Base-by-base conservation (phyloP, 2,329 filamentous ascomycete species). In the Beauveria rudraprayagi region DNA sequence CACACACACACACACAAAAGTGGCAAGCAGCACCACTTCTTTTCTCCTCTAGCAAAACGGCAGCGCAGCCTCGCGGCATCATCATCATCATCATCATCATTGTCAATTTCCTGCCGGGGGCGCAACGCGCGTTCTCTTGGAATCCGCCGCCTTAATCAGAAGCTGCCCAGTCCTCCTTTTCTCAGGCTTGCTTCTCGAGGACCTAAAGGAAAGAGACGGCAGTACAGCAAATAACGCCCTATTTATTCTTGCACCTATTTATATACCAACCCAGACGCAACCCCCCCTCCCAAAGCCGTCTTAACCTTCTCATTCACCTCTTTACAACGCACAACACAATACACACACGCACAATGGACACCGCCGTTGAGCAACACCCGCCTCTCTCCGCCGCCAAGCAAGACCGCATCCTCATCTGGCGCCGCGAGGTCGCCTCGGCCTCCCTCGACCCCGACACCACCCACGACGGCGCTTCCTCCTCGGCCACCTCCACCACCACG, bases 371-470 rank as follows among this genome's bases (percentile, higher is more conserved):
- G 26, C 60, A 56, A 56, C n/a, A 37, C 52, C 59, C 46, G 61
- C 64, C 55, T 54, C 43, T 56, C 51, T 52, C 61, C 57, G 30
- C 56, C 37, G 66, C 72, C 58, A 74, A 74, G 61, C 70, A 75
- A 54, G 68, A 72, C 54, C 75, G 76, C 68, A 80, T 83, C 64
- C 70, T 78, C 62, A 73, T 78, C 62, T 83, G 81, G 81, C 77
- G 77, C 60, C 70, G 71, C 57, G 81, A 83, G 70, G 78, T 83
- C 53, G 81, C 83, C 70, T 77, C 83, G 51, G 70, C 73, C 53
- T 69, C 70, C 17, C 65, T 66, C 40, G 73, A 73, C 65, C 65
- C 62, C 44, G 73, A 73, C 54, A 69, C 71, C 1, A 65, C 61
- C 24, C 66, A 64, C 51, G 63, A 65, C n/a, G 54, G 62, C 9